A percentile compares a stretch with the other conserved stretches of the same genome.
phyloP scores from a whole-genome alignment of 108 stramenopile species.

The Aurantiochytrium sp. region DNA sequence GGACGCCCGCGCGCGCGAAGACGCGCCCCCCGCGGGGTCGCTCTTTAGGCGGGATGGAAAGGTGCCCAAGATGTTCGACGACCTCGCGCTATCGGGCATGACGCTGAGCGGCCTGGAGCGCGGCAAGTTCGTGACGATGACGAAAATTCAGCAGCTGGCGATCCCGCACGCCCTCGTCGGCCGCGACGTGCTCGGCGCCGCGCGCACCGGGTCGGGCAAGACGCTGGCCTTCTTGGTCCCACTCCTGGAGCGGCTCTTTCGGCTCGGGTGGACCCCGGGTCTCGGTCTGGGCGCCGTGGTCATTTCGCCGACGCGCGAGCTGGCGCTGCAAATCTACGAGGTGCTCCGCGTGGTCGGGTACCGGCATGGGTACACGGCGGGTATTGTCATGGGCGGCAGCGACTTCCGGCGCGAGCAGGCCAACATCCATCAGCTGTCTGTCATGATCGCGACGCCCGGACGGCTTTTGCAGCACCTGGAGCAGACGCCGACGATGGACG shows the following conservation, averaged over 20 bases:
- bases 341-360: slow-evolving; percentile 79
- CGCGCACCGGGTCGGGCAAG: slow-evolving; percentile 65
- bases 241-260: slow-evolving; percentile 73
- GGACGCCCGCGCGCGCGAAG: neutral
- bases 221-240: slow-evolving; percentile 69
- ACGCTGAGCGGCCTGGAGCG: slow-evolving; percentile 30
- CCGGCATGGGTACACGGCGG: slow-evolving; percentile 82
- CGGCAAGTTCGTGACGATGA: slow-evolving; percentile 70
- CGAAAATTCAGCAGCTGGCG: slow-evolving; percentile 82
- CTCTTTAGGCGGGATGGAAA: neutral
- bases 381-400: slow-evolving; percentile 90
- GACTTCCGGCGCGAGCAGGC: slow-evolving; percentile 85
- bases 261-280: slow-evolving; percentile 62
- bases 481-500: slow-evolving; percentile 84
- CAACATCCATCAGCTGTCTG: slow-evolving; percentile 74
- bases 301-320: slow-evolving; percentile 95
- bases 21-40: neutral
- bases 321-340: slow-evolving; percentile 97
- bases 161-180: slow-evolving; percentile 86
- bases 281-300: slow-evolving; percentile 90
- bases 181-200: slow-evolving; percentile 82
- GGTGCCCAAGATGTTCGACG: slow-evolving; percentile 21
- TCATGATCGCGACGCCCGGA: slow-evolving; percentile 92
- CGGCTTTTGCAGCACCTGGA: slow-evolving; percentile 94
- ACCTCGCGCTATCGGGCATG: neutral